A percentile compares a stretch with the other conserved stretches of the same genome.
These are phyloP conservation scores for Hygrocybe coccinea DNA, from an alignment of 768 basidiomycete genomes.

Conservation along the genomic window DNA sequence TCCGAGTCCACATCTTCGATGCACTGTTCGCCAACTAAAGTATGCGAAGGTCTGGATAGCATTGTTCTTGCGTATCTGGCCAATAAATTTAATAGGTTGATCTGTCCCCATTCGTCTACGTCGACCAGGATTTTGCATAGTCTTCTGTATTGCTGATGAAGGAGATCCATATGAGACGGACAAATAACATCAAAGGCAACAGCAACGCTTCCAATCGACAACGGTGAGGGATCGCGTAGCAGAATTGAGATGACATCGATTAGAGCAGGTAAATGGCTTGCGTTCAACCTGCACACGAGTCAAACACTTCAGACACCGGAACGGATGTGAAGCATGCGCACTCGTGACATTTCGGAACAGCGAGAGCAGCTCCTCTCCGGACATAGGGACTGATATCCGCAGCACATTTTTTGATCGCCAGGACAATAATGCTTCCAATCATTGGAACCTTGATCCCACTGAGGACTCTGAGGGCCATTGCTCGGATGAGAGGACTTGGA, in stretches of 20 bases:
- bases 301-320: neutral
- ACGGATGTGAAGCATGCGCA: conserved; percentile 14
- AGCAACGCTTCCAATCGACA: conserved; percentile 82
- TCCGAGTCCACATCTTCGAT: conserved; percentile 70
- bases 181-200: conserved; percentile 86
- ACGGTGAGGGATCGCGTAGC: conserved; percentile 72
- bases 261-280: conserved; percentile 64
- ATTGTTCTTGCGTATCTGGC: conserved; percentile 79
- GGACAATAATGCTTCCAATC: conserved; percentile 77
- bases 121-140: conserved; percentile 82
- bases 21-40: conserved; percentile 22
- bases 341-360: conserved; percentile 83
- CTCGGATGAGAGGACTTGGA: conserved; percentile 87
- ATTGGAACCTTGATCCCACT: conserved; percentile 88
- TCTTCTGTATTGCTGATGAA: conserved; percentile 85
- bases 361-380: conserved; percentile 85
- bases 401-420: conserved; percentile 90
- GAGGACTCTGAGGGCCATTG: conserved; percentile 91
- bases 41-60: conserved; percentile 58
- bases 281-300: conserved; percentile 56
- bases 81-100: conserved; percentile 71
- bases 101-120: conserved; percentile 96
- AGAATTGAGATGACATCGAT: conserved; percentile 61
- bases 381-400: conserved; percentile 93
- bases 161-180: conserved; percentile 77